These are phyloP conservation scores for Cornus suecica DNA, from an alignment of 148 eudicot species.

Conservation along the genomic window DNA sequence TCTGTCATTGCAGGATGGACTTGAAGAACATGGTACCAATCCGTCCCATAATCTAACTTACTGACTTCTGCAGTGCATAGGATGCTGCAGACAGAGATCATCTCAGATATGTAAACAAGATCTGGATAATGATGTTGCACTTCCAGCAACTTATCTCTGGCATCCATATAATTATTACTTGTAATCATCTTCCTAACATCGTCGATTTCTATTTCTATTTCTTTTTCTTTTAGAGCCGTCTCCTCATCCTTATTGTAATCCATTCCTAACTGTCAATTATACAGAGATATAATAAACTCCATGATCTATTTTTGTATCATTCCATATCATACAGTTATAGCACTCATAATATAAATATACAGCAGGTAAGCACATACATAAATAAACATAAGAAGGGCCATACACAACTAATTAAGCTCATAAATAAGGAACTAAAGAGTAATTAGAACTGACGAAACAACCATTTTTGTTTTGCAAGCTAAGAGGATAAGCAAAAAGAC, in stretches of 20 bases:
- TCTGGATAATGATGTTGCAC: not conserved
- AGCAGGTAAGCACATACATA: too few relatives aligned
- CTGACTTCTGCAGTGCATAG: not conserved
- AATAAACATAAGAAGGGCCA: too few relatives aligned
- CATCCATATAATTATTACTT: not conserved
- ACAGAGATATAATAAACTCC: too few relatives aligned
- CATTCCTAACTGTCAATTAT: not conserved
- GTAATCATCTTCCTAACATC: not conserved
- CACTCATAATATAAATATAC: too few relatives aligned
- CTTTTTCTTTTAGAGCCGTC: constrained; percentile 3
- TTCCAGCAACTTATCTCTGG: not conserved
- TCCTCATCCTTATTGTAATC: not conserved
- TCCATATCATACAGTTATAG: too few relatives aligned
- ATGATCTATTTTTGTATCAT: too few relatives aligned
- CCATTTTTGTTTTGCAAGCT: too few relatives aligned
- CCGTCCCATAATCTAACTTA: not conserved
- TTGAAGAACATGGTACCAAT: not conserved
- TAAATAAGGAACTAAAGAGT: too few relatives aligned
- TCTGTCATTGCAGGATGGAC: not conserved
- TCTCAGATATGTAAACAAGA: not conserved
- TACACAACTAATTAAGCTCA: too few relatives aligned
- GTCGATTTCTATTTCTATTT: not conserved
- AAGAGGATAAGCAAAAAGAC: too few relatives aligned
- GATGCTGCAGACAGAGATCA: not conserved
- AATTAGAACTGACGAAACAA: too few relatives aligned